phyloP scores from a whole-genome alignment of 2,329 filamentous ascomycete species.

The Dryadomyces quercus-mongolicae region DNA sequence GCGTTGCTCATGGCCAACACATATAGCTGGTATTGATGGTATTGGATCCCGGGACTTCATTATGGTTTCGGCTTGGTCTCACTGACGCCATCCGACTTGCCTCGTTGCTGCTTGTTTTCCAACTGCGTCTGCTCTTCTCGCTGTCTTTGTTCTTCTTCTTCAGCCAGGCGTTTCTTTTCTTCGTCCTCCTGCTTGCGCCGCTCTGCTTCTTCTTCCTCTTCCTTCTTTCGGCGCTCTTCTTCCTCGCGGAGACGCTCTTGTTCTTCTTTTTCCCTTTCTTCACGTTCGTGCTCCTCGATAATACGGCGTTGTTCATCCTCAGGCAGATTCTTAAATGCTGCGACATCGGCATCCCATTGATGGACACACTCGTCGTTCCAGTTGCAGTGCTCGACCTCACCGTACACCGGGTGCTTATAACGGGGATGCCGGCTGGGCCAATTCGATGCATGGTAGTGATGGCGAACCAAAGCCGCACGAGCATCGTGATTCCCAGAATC shows the following conservation, averaged over 20 bases:
- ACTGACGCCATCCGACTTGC: not conserved
- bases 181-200: conserved; percentile 4
- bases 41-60: not conserved
- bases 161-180: not conserved
- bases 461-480: conserved; percentile 54
- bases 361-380: conserved; percentile 54
- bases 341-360: conserved; percentile 53
- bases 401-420: conserved; percentile 55
- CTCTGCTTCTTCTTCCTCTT: conserved; percentile 11
- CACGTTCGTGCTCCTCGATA: conserved; percentile 24
- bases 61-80: not conserved
- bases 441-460: conserved; percentile 63
- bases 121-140: not conserved
- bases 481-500: conserved; percentile 59
- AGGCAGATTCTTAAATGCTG: conserved; percentile 43
- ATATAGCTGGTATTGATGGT: not conserved
- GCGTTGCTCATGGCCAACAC: not conserved
- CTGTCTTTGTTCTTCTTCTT: conserved; percentile 2
- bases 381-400: conserved; percentile 59
- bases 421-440: conserved; percentile 58
- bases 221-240: conserved; percentile 22
- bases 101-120: not conserved
- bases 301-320: conserved; percentile 46
- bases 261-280: conserved; percentile 16
- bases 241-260: conserved; percentile 11